Evolutionary conservation across 495 filamentous ascomycete species (phyloP).

Genomic region (Aspergillus saccharolyticus): DNA sequence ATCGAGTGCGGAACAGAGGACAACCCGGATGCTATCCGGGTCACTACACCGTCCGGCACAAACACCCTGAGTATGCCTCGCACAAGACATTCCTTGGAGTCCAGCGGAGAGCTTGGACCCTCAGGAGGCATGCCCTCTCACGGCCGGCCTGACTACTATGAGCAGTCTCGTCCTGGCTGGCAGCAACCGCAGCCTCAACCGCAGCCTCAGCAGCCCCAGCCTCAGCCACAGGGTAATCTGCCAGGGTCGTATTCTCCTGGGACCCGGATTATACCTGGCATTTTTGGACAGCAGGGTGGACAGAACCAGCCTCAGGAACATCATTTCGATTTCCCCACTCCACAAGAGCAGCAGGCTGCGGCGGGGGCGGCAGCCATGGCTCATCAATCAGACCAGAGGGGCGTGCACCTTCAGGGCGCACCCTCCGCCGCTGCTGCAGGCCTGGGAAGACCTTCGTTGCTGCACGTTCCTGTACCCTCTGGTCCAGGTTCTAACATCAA

Average conservation of each 20-base stretch:
- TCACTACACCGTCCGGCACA: conserved; percentile 91
- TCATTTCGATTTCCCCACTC: conserved; percentile 42
- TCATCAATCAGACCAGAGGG: conserved; percentile 76
- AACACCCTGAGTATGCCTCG: conserved; percentile 56
- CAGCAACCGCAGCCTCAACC: conserved; percentile 42
- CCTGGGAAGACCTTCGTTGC: conserved; percentile 36
- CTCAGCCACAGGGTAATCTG: conserved; percentile 34
- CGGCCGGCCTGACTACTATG: conserved; percentile 41
- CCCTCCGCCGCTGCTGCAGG: conserved; percentile 56
- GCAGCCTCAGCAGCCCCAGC: conserved; percentile 38
- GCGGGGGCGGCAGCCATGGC: conserved; percentile 48
- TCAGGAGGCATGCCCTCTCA: conserved; percentile 31
- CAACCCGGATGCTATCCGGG: conserved; percentile 90
- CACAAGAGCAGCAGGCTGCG: conserved; percentile 45
- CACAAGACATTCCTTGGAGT: conserved; percentile 45
- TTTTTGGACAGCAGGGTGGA: conserved; percentile 37
- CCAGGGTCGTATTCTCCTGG: conserved; percentile 44
- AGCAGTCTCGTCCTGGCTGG: conserved; percentile 46
- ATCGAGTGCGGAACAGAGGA: conserved; percentile 93
- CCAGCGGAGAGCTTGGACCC: conserved; percentile 31
- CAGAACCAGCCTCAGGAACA: conserved; percentile 38
- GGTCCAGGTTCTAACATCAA: conserved; percentile 45
- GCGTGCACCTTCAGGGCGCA: conserved; percentile 75
- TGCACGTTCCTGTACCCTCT: conserved; percentile 41
- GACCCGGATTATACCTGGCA: conserved; percentile 35